A percentile compares a stretch with the other conserved stretches of the same genome.
Conservation (phyloP, 2,329 filamentous ascomycete genomes). For the Claviceps sp. region DNA sequence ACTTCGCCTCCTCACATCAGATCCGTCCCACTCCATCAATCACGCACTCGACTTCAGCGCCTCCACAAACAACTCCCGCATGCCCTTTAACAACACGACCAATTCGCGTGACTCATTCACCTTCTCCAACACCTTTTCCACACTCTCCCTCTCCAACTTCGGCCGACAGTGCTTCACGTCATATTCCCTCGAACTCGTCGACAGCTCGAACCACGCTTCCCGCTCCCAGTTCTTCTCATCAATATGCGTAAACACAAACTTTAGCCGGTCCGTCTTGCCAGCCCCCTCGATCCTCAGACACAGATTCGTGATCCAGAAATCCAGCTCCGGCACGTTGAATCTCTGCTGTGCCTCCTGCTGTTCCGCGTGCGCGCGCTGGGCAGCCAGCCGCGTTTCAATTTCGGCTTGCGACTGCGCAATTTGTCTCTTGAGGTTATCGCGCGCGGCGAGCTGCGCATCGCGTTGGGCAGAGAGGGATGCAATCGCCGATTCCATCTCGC, state of each 20-base stretch:
- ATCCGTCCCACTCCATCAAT: background rate
- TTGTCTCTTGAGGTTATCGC: slow-evolving; percentile 45
- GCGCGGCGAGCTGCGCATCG: slow-evolving; percentile 43
- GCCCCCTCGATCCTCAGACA: slow-evolving; percentile 83
- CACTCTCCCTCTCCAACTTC: slow-evolving; percentile 64
- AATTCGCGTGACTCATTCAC: slow-evolving; percentile 73
- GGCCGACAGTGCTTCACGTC: slow-evolving; percentile 70
- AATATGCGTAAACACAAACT: slow-evolving; percentile 80
- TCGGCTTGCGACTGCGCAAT: slow-evolving; percentile 55
- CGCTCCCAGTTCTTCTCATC: slow-evolving; percentile 77
- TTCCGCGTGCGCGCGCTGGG: slow-evolving; percentile 57
- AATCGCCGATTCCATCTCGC: slow-evolving; percentile 58
- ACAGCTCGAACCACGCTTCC: slow-evolving; percentile 89
- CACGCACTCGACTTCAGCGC: slow-evolving; percentile 34
- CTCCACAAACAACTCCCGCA: slow-evolving; percentile 66
- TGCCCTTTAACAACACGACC: slow-evolving; percentile 61
- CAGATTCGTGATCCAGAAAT: slow-evolving; percentile 90
- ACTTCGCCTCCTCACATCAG: background rate
- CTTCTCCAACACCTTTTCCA: slow-evolving; percentile 62
- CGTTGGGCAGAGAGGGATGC: slow-evolving; percentile 44
- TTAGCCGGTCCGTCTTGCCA: slow-evolving; percentile 69
- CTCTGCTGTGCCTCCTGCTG: slow-evolving; percentile 72
- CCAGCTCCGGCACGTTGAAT: slow-evolving; percentile 84
- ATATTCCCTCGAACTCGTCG: slow-evolving; percentile 71
- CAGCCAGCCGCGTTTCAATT: slow-evolving; percentile 56